Evolutionary conservation across 225 moss, liverwort and hornwort genomes (phyloP), one percentile per base, ranked within the genome.

Genomic region (Bryoerythrophyllum caledonicum): DNA sequence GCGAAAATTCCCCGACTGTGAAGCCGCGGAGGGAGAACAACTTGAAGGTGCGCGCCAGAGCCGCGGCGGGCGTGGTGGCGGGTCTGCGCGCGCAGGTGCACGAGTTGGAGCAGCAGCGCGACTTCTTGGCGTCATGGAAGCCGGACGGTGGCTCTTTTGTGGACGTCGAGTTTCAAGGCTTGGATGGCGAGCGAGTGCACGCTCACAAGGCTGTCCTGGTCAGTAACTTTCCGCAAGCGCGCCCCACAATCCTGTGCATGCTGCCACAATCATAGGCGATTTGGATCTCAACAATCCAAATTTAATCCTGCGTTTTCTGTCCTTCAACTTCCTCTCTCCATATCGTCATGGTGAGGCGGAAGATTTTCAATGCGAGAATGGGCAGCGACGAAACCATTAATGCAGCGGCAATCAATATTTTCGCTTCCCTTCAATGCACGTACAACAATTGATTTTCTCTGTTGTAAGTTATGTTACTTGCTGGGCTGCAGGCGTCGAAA

Each of bases 161-260:
- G 10, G 88, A 85, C 46, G 77, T 85, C 1, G 82, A 80, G 52
- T 85, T 88, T 5, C 80, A 85, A 64, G 85, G 84, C 34, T 75
- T 66, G 28, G 80, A 80, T 78, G 88, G 88, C 62, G 75, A 66
- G 64, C 44, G 52, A 27, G 70, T 88, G 19, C 75, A 85, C 63
- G 85, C 88, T 10, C 88, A 88, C 49, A 88, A 79, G 43, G 85
- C 80, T 65, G 66, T 88, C 53, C 75, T 88, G 82, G 88, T 88
- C 61, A 70, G 70, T 32, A 3, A 32, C 32, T 3, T 3, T 32
- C 32, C n/a, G n/a, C n/a, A n/a, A n/a, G n/a, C n/a, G n/a, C n/a
- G n/a, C n/a, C n/a, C n/a, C n/a, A 24, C 10, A 0, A 1, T 49
- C 16, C 2, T 8, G n/a, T 41, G 61, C 23, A 28, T 60, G 16